These are phyloP conservation scores for Millerozyma acaciae DNA, from an alignment of 805 yeast genomes.

Conservation along the genomic window DNA sequence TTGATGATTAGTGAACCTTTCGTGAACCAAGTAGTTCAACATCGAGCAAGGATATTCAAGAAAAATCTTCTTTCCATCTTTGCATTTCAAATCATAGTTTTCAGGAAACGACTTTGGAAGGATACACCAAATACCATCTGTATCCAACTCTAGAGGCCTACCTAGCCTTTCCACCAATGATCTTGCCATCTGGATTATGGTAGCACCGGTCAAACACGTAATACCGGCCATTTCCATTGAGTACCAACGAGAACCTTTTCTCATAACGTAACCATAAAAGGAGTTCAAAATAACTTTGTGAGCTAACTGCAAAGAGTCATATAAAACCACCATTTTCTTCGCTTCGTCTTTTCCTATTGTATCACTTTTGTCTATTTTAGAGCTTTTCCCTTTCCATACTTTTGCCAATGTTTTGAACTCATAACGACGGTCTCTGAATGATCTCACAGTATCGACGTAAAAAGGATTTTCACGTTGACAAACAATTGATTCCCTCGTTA, in stretches of 20 bases:
- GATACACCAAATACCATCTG: constrained; percentile 99
- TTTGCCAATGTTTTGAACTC: constrained; percentile 92
- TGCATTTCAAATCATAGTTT: constrained; percentile 63
- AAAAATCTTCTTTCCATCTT: constrained; percentile 71
- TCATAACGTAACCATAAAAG: constrained; percentile 97
- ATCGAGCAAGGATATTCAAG: constrained; percentile 94
- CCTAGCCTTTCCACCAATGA: constrained; percentile 88
- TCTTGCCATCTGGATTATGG: constrained; percentile 96
- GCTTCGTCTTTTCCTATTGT: constrained; percentile 78
- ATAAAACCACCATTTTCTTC: constrained; percentile 85
- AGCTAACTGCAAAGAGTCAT: constrained; percentile 93
- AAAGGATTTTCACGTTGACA: constrained; percentile 98
- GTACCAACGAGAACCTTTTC: constrained; percentile 98
- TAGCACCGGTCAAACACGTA: constrained; percentile 96
- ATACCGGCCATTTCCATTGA: constrained; percentile 99
- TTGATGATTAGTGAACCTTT: constrained; percentile 87
- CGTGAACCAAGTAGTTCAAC: constrained; percentile 91
- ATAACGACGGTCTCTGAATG: constrained; percentile 92
- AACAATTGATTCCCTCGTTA: constrained; percentile 87
- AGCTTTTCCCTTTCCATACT: constrained; percentile 83
- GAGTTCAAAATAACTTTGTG: constrained; percentile 96
- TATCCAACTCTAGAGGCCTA: constrained; percentile 91
- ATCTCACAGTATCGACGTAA: constrained; percentile 90
- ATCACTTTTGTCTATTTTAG: constrained; percentile 50
- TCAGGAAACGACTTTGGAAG: constrained; percentile 93